Conservation (phyloP, 148 eudicot genomes). For the Polygonum maritimum region DNA sequence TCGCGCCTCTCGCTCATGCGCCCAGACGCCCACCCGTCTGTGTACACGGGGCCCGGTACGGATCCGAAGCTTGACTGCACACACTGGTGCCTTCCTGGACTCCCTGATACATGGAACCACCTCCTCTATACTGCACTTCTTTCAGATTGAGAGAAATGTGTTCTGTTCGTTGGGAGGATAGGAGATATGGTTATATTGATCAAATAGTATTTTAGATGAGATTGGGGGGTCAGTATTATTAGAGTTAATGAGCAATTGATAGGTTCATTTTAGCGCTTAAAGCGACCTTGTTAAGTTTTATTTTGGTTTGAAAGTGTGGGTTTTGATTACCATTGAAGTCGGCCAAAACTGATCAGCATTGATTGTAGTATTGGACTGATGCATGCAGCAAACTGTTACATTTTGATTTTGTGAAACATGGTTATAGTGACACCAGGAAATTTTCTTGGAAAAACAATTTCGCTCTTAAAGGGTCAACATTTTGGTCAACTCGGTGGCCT, state of each 20-base stretch:
- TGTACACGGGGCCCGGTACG: slow-evolving; percentile 14
- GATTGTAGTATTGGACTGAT: not conserved
- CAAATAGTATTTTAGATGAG: not conserved
- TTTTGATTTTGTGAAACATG: not conserved
- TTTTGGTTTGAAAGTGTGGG: not conserved
- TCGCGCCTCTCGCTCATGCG: slow-evolving; percentile 33
- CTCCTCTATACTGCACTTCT: slow-evolving; percentile 31
- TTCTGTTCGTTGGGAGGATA: not conserved
- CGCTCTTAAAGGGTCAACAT: not conserved
- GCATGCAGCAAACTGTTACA: not conserved
- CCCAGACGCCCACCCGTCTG: slow-evolving; percentile 42
- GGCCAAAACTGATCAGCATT: slow-evolving; percentile 2
- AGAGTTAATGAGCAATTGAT: not conserved
- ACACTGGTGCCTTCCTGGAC: slow-evolving; percentile 63
- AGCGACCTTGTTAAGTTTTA: not conserved
- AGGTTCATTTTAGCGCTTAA: not conserved
- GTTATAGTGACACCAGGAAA: too few relatives aligned
- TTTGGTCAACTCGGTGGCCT: not conserved
- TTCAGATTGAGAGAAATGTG: not conserved
- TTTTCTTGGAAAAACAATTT: not conserved
- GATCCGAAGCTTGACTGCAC: slow-evolving; percentile 34
- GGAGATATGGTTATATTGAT: not conserved
- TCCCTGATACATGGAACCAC: slow-evolving; percentile 62
- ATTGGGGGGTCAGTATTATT: not conserved
- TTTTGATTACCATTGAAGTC: slow-evolving; percentile 1